Conservation (phyloP, 108 stramenopile genomes). For the Pseudonitzschia multiseries region DNA sequence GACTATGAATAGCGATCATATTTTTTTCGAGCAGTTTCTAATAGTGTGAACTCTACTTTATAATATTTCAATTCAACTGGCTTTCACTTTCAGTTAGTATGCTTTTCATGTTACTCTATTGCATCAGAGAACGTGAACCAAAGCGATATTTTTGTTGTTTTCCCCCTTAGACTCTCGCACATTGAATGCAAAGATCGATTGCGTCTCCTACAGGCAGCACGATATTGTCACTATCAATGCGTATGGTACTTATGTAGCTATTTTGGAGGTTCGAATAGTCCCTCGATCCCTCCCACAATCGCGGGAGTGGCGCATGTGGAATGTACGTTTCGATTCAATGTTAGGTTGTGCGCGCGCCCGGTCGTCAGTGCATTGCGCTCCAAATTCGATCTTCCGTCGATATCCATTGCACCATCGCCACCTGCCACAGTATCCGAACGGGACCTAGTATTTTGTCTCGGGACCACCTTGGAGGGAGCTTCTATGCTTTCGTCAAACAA, state of each 20-base stretch:
- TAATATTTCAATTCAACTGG: too few relatives aligned
- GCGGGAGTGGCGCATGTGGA: not conserved
- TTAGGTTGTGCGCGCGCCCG: conserved; percentile 1
- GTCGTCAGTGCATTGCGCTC: conserved; percentile 8
- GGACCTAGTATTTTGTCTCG: not conserved
- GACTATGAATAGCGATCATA: not conserved
- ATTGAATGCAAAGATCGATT: too few relatives aligned
- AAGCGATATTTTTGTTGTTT: too few relatives aligned
- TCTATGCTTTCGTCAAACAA: conserved; percentile 57
- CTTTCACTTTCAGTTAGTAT: too few relatives aligned
- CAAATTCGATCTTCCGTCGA: not conserved
- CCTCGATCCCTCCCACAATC: not conserved
- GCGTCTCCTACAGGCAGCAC: too few relatives aligned
- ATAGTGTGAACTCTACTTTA: too few relatives aligned
- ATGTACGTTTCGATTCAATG: not conserved
- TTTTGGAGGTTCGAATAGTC: conserved; percentile 6
- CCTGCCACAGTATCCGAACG: not conserved
- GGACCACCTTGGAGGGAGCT: conserved; percentile 33
- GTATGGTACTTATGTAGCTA: not conserved
- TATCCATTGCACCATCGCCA: not conserved
- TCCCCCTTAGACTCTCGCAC: too few relatives aligned
- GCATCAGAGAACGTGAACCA: too few relatives aligned
- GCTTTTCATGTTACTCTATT: too few relatives aligned
- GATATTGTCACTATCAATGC: not conserved
- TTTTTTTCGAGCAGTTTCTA: not conserved